A percentile compares a stretch with the other conserved stretches of the same genome.
phyloP scores from a whole-genome alignment of 2,329 filamentous ascomycete genomes.

The Sclerotinia trifoliorum region DNA sequence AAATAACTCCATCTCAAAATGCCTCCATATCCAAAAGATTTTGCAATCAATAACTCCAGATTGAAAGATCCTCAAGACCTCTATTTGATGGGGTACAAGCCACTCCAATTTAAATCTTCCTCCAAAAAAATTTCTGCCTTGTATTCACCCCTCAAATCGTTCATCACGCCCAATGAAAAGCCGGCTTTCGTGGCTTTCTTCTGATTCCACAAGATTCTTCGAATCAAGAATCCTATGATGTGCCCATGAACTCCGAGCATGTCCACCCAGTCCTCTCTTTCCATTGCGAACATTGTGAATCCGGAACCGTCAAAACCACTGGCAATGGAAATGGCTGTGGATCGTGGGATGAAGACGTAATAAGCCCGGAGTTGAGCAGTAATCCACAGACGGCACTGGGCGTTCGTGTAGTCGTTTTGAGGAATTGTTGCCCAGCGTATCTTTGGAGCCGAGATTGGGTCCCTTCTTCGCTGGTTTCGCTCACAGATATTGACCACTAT shows the following conservation, averaged over 20 bases:
- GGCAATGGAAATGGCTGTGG: background rate
- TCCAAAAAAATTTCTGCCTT: background rate
- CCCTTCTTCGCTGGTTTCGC: background rate
- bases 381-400: constrained; percentile 7
- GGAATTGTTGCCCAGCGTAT: background rate
- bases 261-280: constrained; percentile 5
- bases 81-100: constrained; percentile 8
- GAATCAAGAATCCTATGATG: constrained; percentile 1
- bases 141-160: constrained; percentile 6
- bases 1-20: background rate
- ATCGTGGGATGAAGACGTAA: background rate
- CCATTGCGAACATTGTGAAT: background rate
- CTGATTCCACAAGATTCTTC: constrained; percentile 7
- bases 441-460: background rate
- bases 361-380: background rate
- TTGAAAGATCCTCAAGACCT: too few relatives aligned
- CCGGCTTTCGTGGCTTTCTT: background rate
- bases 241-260: constrained; percentile 5
- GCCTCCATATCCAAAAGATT: background rate
- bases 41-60: background rate
- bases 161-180: background rate
- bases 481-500: background rate
- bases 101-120: background rate
- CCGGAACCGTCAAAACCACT: background rate
- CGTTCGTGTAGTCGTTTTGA: background rate